Evolutionary conservation across 495 filamentous ascomycete species (phyloP).

Genomic region (Stereocaulon alpinum): DNA sequence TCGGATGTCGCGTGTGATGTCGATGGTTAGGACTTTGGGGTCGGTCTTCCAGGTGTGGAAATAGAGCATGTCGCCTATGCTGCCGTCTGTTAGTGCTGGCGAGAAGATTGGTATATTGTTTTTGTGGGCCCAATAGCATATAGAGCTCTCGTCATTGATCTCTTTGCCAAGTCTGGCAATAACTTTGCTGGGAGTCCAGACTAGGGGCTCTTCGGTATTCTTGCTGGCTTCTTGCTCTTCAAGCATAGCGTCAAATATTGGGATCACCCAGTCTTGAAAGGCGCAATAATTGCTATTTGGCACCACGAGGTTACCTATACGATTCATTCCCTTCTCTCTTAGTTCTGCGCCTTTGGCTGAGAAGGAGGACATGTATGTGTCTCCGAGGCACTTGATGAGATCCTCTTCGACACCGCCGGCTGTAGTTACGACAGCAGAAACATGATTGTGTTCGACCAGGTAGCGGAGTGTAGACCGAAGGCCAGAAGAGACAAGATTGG

Average conservation of each 20-base stretch:
- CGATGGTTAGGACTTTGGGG: slow-evolving; percentile 65
- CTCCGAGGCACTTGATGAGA: slow-evolving; percentile 91
- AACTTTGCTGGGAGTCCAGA: slow-evolving; percentile 86
- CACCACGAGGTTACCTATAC: slow-evolving; percentile 93
- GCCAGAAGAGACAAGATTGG: slow-evolving; percentile 92
- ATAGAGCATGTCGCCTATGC: slow-evolving; percentile 92
- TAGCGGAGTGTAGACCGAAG: slow-evolving; percentile 84
- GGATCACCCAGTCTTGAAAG: slow-evolving; percentile 95
- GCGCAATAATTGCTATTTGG: slow-evolving; percentile 94
- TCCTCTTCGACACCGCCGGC: slow-evolving; percentile 97
- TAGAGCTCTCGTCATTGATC: slow-evolving; percentile 78
- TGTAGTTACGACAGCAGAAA: slow-evolving; percentile 87
- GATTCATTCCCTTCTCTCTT: slow-evolving; percentile 74
- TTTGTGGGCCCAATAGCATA: slow-evolving; percentile 89
- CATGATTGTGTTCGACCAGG: slow-evolving; percentile 80
- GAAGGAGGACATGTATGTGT: slow-evolving; percentile 88
- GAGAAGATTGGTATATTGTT: slow-evolving; percentile 96
- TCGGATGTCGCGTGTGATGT: slow-evolving; percentile 85
- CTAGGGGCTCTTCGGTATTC: slow-evolving; percentile 47
- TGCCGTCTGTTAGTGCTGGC: slow-evolving; percentile 89
- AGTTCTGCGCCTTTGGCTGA: slow-evolving; percentile 60
- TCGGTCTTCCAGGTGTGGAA: slow-evolving; percentile 88
- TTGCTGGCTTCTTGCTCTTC: slow-evolving; percentile 73
- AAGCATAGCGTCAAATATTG: slow-evolving; percentile 82
- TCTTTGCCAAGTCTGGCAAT: slow-evolving; percentile 80